These are phyloP conservation scores for Rhizopus stolonifer DNA, from an alignment of 371 early-diverging fungal species.

Conservation along the genomic window DNA sequence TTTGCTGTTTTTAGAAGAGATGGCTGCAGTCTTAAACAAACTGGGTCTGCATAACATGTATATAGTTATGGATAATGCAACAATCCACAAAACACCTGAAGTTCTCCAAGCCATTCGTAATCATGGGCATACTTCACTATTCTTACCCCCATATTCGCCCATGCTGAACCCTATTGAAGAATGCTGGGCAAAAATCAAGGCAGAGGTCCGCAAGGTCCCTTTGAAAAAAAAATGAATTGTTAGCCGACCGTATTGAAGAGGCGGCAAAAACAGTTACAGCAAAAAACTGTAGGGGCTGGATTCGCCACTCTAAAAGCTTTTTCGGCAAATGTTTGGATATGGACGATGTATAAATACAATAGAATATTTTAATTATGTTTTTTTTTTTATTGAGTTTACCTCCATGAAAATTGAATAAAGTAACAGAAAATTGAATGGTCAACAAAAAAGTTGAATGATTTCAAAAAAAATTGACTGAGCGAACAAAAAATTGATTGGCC, in stretches of 20 bases:
- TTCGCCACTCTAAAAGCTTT: slow-evolving; percentile 13
- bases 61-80: slow-evolving; percentile 20
- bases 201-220: background rate
- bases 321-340: slow-evolving; percentile 10
- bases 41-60: slow-evolving; percentile 14
- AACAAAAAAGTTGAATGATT: slow-evolving; percentile 6
- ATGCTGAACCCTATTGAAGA: background rate
- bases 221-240: slow-evolving; percentile 14
- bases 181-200: slow-evolving; percentile 9
- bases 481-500: too few relatives aligned
- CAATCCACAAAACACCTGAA: slow-evolving; percentile 16
- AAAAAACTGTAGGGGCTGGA: slow-evolving; percentile 24
- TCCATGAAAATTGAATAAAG: too few relatives aligned
- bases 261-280: slow-evolving; percentile 20
- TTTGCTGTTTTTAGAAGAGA: slow-evolving; percentile 2
- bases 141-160: background rate
- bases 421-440: too few relatives aligned
- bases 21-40: slow-evolving; percentile 1
- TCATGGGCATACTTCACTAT: background rate
- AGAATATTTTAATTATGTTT: too few relatives aligned
- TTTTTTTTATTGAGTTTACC: too few relatives aligned
- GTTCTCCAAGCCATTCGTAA: background rate
- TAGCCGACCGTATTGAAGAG: slow-evolving; percentile 20
- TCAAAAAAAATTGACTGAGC: background rate
- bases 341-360: slow-evolving; percentile 5